A percentile compares a stretch with the other conserved stretches of the same genome.
Conservation (phyloP, 78 protist species). For the Speleostelium caveatum region DNA sequence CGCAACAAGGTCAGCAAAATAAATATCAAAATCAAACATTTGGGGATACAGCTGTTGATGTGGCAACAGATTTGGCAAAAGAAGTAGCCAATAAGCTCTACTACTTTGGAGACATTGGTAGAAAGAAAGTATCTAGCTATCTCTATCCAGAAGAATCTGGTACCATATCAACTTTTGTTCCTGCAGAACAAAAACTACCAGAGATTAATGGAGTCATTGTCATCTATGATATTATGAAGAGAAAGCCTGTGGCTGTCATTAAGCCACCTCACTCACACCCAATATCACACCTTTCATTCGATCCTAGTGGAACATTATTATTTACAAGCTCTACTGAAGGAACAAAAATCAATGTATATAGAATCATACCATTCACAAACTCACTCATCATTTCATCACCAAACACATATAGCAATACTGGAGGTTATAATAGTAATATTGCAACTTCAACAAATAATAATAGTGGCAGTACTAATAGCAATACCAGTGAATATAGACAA, state of each 20-base stretch:
- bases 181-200: not conserved
- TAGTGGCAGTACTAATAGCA: not conserved
- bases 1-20: not conserved
- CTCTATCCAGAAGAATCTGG: slow-evolving; percentile 10
- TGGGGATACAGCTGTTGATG: slow-evolving; percentile 72
- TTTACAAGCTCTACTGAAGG: slow-evolving; percentile 71
- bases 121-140: slow-evolving; percentile 59
- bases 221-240: slow-evolving; percentile 47
- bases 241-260: slow-evolving; percentile 28
- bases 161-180: not conserved
- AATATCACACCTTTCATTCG: slow-evolving; percentile 52
- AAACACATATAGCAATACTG: not conserved
- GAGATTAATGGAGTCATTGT: slow-evolving; percentile 27
- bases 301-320: slow-evolving; percentile 67
- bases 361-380: slow-evolving; percentile 63
- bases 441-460: not conserved
- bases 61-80: slow-evolving; percentile 65
- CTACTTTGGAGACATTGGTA: slow-evolving; percentile 58
- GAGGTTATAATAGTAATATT: not conserved
- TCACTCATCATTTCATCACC: slow-evolving; percentile 44
- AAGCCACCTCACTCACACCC: slow-evolving; percentile 71
- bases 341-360: slow-evolving; percentile 55
- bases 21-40: slow-evolving; percentile 47
- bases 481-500: slow-evolving; percentile 40
- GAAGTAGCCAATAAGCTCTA: slow-evolving; percentile 55